phyloP scores from a whole-genome alignment of 495 filamentous ascomycete species.

The Hypoxylon intermedium region DNA sequence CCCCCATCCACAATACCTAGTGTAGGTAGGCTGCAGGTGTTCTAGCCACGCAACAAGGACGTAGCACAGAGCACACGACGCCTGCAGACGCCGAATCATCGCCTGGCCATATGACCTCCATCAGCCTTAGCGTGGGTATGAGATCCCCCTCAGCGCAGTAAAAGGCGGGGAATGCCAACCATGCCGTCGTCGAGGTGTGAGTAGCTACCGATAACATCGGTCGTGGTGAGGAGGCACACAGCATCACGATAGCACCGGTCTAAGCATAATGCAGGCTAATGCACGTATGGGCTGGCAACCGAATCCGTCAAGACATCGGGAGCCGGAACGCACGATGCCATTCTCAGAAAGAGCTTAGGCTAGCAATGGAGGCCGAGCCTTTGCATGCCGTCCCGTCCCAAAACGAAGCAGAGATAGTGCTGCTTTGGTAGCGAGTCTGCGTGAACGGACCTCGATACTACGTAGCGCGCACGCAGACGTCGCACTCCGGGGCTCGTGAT shows the following conservation, averaged over 20 bases:
- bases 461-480: constrained; percentile 14
- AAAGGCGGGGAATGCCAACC: constrained; percentile 16
- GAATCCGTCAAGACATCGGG: constrained; percentile 21
- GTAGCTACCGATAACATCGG: constrained; percentile 21
- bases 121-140: constrained; percentile 20
- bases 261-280: constrained; percentile 15
- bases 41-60: constrained; percentile 2
- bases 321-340: constrained; percentile 20
- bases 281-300: constrained; percentile 18
- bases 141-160: background rate
- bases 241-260: constrained; percentile 1
- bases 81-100: constrained; percentile 19
- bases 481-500: constrained; percentile 28
- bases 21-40: constrained; percentile 13
- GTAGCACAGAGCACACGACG: constrained; percentile 23
- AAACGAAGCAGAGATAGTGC: constrained; percentile 7
- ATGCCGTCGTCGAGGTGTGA: constrained; percentile 15
- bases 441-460: constrained; percentile 31
- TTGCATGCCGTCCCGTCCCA: constrained; percentile 28
- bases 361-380: constrained; percentile 18
- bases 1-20: too few relatives aligned
- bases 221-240: constrained; percentile 3
- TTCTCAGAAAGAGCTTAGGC: constrained; percentile 20
- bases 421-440: constrained; percentile 26
- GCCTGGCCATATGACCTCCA: constrained; percentile 13